phyloP scores from a whole-genome alignment of 306 rosid species.

The Carpinus viminea region DNA sequence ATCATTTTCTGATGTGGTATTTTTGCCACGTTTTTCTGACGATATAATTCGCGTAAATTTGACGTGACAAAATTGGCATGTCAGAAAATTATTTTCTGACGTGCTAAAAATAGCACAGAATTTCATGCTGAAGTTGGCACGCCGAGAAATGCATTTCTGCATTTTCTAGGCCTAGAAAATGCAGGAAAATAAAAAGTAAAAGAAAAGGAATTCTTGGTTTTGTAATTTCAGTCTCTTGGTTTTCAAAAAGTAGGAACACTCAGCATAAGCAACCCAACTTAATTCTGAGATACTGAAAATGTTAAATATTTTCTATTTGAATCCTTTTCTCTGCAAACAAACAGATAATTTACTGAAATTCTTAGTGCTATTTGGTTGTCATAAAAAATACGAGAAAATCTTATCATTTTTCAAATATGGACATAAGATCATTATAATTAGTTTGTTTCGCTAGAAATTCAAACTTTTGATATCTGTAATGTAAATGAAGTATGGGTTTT shows the following conservation, averaged over 20 bases:
- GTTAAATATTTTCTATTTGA: neutral
- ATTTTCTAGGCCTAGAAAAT: too few species aligned
- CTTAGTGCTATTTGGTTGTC: neutral
- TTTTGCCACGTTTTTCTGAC: too few species aligned
- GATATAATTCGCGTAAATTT: too few species aligned
- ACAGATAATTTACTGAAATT: neutral
- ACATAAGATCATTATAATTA: neutral
- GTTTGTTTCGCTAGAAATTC: neutral
- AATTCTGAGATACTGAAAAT: neutral
- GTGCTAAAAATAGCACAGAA: too few species aligned
- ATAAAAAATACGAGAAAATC: neutral
- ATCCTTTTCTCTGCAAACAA: neutral
- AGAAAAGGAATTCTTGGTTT: conserved; percentile 19
- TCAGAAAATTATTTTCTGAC: too few species aligned
- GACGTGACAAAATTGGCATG: too few species aligned
- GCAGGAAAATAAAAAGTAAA: neutral
- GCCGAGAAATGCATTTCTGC: too few species aligned
- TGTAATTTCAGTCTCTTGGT: neutral
- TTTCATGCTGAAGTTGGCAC: too few species aligned
- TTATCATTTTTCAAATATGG: neutral
- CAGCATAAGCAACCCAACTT: neutral
- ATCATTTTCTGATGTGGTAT: too few species aligned
- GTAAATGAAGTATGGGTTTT: neutral
- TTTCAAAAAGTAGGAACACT: neutral
- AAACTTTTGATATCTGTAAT: neutral